phyloP scores from a whole-genome alignment of 768 basidiomycete species.

The Amanita rubescens region DNA sequence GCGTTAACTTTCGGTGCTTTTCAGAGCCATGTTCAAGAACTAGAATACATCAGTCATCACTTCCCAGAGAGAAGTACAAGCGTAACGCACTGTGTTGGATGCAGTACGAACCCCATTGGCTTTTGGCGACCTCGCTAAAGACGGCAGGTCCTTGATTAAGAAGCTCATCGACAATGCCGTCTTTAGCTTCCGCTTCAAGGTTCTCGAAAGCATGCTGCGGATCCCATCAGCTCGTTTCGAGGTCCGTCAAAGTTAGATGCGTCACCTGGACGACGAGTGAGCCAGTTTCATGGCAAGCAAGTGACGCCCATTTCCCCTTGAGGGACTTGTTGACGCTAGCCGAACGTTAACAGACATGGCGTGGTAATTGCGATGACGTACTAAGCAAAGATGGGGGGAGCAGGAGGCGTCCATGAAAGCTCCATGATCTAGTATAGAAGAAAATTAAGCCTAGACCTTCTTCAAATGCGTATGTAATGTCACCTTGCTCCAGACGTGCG shows the following conservation, averaged over 20 bases:
- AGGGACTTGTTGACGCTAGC: conserved; percentile 78
- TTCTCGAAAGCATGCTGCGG: conserved; percentile 78
- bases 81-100: conserved; percentile 67
- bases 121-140: conserved; percentile 75
- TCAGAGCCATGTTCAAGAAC: conserved; percentile 82
- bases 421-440: conserved; percentile 66
- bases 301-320: conserved; percentile 82
- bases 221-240: conserved; percentile 2
- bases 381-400: conserved; percentile 85
- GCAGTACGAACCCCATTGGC: conserved; percentile 87
- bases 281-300: conserved; percentile 87
- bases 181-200: conserved; percentile 75
- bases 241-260: neutral
- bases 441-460: conserved; percentile 8
- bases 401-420: conserved; percentile 78
- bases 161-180: conserved; percentile 79
- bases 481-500: conserved; percentile 91
- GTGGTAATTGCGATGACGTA: conserved; percentile 28
- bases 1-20: conserved; percentile 64
- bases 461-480: neutral
- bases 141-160: conserved; percentile 61
- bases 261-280: conserved; percentile 80
- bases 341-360: neutral
- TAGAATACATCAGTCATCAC: conserved; percentile 18
- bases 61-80: neutral